These are phyloP conservation scores for Emergomyces orientalis DNA, from an alignment of 2,329 filamentous ascomycete genomes.

Conservation along the genomic window DNA sequence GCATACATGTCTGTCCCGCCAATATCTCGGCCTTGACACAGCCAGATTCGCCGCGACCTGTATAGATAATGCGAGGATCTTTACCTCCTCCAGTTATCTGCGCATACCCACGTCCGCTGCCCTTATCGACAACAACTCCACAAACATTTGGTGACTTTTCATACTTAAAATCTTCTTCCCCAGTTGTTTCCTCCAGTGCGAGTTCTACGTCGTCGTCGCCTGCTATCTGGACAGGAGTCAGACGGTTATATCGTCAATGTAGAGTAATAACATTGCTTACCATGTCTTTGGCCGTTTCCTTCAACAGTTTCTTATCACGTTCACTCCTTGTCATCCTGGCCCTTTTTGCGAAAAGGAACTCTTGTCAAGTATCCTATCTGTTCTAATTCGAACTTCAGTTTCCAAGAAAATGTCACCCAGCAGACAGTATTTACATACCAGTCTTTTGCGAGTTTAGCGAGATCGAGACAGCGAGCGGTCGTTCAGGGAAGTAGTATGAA, in stretches of 20 bases:
- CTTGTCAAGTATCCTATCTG: too few species aligned
- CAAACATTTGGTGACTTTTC: constrained; percentile 9
- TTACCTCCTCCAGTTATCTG: constrained; percentile 6
- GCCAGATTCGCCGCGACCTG: neutral
- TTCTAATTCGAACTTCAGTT: too few species aligned
- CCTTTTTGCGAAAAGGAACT: too few species aligned
- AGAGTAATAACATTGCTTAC: neutral
- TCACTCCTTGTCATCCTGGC: neutral
- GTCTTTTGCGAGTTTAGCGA: too few species aligned
- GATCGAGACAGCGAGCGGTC: too few species aligned
- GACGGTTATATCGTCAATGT: neutral
- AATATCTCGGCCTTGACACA: constrained; percentile 8
- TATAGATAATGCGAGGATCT: neutral
- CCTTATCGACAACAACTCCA: constrained; percentile 9
- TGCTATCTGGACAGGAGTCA: neutral
- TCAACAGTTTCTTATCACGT: neutral
- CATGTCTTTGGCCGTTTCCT: neutral
- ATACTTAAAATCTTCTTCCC: constrained; percentile 9
- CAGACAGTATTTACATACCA: too few species aligned
- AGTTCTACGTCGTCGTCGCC: constrained; percentile 1
- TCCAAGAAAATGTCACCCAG: too few species aligned
- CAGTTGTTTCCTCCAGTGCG: constrained; percentile 8
- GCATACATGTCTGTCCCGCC: constrained; percentile 9
- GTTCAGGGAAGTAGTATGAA: too few species aligned
- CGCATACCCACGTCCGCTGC: constrained; percentile 8